Percentiles rank a stretch among this genome's conserved stretches.
These are phyloP conservation scores for Penicillium sp. DNA, from an alignment of 2,329 filamentous ascomycete species.

Conservation along the genomic window DNA sequence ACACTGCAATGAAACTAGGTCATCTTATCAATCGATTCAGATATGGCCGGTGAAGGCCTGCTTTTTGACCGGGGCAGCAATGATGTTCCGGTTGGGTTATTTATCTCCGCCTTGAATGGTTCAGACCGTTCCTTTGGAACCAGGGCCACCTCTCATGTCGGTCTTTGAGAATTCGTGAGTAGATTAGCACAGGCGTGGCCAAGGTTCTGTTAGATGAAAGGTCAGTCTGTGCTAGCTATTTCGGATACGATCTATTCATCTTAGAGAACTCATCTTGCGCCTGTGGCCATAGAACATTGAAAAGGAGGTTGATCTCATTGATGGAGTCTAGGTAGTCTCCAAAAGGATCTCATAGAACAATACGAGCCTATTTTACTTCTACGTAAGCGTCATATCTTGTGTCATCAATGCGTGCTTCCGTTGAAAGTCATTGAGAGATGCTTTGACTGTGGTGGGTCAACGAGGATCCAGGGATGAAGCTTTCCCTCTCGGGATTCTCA, in stretches of 20 bases:
- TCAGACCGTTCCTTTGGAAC: neutral
- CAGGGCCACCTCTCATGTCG: neutral
- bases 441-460: no score
- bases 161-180: neutral
- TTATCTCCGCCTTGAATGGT: neutral
- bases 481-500: no score
- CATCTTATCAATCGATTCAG: conserved; percentile 16
- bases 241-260: neutral
- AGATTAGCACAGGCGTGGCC: neutral
- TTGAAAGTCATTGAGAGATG: no score
- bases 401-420: no score
- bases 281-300: no score
- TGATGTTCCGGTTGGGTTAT: neutral
- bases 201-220: neutral
- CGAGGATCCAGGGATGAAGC: no score
- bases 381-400: no score
- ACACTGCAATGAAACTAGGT: neutral
- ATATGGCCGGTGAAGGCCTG: conserved; percentile 6
- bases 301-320: no score
- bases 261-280: neutral
- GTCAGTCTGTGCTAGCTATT: neutral
- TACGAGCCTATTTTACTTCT: neutral
- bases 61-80: neutral
- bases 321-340: no score
- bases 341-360: neutral